Evolutionary conservation across 257 asterid species (phyloP).

Genomic region (Verbena officinalis): DNA sequence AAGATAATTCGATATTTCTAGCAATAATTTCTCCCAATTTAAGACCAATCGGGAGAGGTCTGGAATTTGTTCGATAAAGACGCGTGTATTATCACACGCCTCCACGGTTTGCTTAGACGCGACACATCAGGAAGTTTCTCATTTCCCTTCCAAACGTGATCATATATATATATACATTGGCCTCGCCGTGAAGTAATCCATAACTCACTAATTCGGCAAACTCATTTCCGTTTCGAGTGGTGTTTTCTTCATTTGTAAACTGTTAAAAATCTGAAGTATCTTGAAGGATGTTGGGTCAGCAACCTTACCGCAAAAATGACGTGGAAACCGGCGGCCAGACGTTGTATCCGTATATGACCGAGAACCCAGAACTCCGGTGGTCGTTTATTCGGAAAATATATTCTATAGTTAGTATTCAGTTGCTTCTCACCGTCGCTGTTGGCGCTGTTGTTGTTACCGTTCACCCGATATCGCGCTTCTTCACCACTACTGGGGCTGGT

Average conservation of each 20-base stretch:
- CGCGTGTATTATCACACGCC: slow-evolving; percentile 23
- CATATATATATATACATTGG: background rate
- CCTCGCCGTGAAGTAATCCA: slow-evolving; percentile 28
- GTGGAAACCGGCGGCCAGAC: slow-evolving; percentile 49
- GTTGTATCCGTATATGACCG: slow-evolving; percentile 74
- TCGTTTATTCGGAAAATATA: slow-evolving; percentile 77
- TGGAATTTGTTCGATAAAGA: slow-evolving; percentile 23
- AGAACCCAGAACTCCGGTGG: slow-evolving; percentile 76
- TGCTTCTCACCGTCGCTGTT: slow-evolving; percentile 66
- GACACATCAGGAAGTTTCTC: slow-evolving; percentile 36
- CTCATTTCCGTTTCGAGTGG: background rate
- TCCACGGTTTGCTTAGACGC: slow-evolving; percentile 26
- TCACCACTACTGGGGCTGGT: slow-evolving; percentile 55
- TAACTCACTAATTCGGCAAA: slow-evolving; percentile 9
- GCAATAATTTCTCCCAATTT: background rate
- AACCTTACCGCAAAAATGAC: slow-evolving; percentile 50
- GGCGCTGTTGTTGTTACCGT: slow-evolving; percentile 58
- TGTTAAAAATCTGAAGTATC: background rate
- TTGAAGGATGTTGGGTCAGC: slow-evolving; percentile 44
- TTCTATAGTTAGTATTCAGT: slow-evolving; percentile 54
- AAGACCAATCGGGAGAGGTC: slow-evolving; percentile 25
- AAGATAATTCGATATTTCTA: too few relatives aligned
- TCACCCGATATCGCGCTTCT: slow-evolving; percentile 56
- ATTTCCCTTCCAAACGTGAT: background rate
- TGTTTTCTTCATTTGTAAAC: background rate